Base-by-base conservation (phyloP, 176 grass and related monocot genomes). In the Raddia guianensis region DNA sequence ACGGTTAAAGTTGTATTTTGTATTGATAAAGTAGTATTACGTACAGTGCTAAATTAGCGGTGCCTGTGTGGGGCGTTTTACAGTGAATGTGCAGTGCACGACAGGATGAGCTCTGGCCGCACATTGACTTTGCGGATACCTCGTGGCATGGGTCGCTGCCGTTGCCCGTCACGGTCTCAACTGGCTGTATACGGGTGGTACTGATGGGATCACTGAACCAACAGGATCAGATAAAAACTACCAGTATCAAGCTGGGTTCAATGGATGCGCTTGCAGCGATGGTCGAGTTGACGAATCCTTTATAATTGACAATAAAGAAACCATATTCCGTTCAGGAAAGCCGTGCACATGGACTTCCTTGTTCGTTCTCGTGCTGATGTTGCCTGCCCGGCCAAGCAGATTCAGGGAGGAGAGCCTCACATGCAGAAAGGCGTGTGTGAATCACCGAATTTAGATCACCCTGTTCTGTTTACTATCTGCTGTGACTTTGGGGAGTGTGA, bases 231-330 rank as follows among this genome's bases (percentile, higher is more conserved):
- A 32, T 73, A 40, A 40, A 40, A 40, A 40, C 37, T 40, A n/a
- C 27, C 35, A 35, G 12, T 7, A 32, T 33, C 7, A 10, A 44
- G 49, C 16, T 48, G 16, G 76, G 65, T 76, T 81, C 65, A 55
- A 16, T 63, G 72, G 72, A 85, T 49, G 9, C 11, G 21, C 15
- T 14, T 14, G 12, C n/a, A 19, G 11, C 27, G 16, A 8, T 68
- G 73, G 43, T 11, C 46, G 47, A 63, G 64, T 87, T 63, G 73
- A 66, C 80, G 32, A 33, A n/a, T 42, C 86, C 58, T 72, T 83
- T 65, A 56, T 14, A 9, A 14, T 45, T 44, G 9, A 14, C 10
- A 3, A 33, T 60, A 58, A 57, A 67, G 50, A 73, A 72, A 37
- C 68, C 68, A 64, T 60, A 64, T 60, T 13, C 62, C 33, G 33